These are phyloP conservation scores for Kodamaea plutei DNA, from an alignment of 1,139 yeast genomes.

Conservation along the genomic window DNA sequence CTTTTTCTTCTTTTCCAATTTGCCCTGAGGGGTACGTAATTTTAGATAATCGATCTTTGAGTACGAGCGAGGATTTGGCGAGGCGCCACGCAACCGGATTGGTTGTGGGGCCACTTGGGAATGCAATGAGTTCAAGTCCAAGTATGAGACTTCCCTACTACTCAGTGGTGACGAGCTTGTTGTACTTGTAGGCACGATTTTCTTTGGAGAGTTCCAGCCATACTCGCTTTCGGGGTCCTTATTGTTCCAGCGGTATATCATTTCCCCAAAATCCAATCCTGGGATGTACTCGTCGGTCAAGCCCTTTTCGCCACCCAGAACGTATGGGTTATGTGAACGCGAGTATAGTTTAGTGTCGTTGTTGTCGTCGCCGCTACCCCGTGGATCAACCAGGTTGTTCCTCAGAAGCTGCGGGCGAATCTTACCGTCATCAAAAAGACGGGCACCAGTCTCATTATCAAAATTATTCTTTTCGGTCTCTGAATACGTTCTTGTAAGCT, in stretches of 20 bases:
- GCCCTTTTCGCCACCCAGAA: constrained; percentile 28
- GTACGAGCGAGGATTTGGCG: constrained; percentile 14
- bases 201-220: constrained; percentile 8
- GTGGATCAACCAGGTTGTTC: constrained; percentile 2
- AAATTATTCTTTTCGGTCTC: constrained; percentile 54
- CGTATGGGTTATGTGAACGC: constrained; percentile 27
- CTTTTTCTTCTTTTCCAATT: constrained; percentile 1
- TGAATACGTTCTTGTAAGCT: constrained; percentile 48
- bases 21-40: constrained; percentile 17
- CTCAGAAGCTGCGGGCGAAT: constrained; percentile 22
- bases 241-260: constrained; percentile 37
- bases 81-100: constrained; percentile 17
- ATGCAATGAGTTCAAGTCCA: constrained; percentile 43
- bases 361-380: not conserved
- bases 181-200: constrained; percentile 6
- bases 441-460: constrained; percentile 47
- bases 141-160: constrained; percentile 35
- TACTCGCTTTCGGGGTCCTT: constrained; percentile 13
- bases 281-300: constrained; percentile 74
- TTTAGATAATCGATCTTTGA: constrained; percentile 27
- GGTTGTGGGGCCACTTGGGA: constrained; percentile 48
- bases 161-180: constrained; percentile 10
- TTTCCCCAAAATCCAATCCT: constrained; percentile 51
- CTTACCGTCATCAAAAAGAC: constrained; percentile 47
- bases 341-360: constrained; percentile 23